Evolutionary conservation across 2,329 filamentous ascomycete species (phyloP), one percentile per base, ranked within the genome.

Genomic region (Hawksworthiomyces lignivorus): DNA sequence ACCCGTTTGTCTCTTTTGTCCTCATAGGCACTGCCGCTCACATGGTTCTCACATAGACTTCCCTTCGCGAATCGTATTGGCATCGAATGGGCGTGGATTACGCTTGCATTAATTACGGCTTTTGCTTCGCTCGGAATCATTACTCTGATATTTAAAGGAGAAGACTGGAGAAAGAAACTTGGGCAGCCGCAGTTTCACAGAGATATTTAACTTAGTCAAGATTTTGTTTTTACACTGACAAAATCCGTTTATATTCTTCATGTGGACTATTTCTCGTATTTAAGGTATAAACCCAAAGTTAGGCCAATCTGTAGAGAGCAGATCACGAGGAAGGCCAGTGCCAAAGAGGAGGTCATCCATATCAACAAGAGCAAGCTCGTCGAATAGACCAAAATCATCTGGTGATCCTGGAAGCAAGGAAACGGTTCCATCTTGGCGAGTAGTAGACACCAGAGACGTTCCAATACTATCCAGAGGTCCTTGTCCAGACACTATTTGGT

Each of bases 171-270:
- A 38, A 33, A 26, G 32, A 31, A 19, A 28, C 22, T 45, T 5
- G 43, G 43, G 4, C 33, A 45, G 29, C 43, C 43, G 22, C 33
- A 45, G 38, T 45, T 45, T 24, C 43, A 45, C 30, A 41, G 34
- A 34, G 43, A 45, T 22, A 41, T 45, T 32, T 45, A 27, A 38
- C 15, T n/a, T n/a, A n/a, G n/a, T n/a, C n/a, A n/a, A n/a, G n/a
- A n/a, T n/a, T n/a, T n/a, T n/a, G n/a, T n/a, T n/a, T n/a, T n/a
- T n/a, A n/a, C n/a, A n/a, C n/a, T n/a, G n/a, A n/a, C n/a, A n/a
- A n/a, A n/a, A n/a, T n/a, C n/a, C n/a, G n/a, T n/a, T n/a, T n/a
- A n/a, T n/a, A n/a, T n/a, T n/a, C n/a, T n/a, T n/a, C n/a, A n/a
- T n/a, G n/a, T n/a, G n/a, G n/a, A n/a, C n/a, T n/a, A n/a, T n/a